A percentile compares a stretch with the other conserved stretches of the same genome.
Conservation (phyloP, 2,329 filamentous ascomycete species). For the Mollisia scopiformis region DNA sequence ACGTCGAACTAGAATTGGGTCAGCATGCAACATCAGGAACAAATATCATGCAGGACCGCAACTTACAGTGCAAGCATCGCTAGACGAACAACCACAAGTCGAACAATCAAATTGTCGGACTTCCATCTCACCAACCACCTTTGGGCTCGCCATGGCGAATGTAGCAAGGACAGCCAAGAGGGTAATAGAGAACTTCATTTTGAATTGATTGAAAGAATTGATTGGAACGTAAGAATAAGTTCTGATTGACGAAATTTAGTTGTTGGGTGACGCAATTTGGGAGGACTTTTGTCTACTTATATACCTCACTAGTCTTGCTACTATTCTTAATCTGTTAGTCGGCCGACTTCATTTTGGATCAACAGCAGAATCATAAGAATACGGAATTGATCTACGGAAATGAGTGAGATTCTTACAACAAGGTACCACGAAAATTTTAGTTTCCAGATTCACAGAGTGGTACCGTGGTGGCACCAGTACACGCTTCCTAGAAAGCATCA, state of each 20-base stretch:
- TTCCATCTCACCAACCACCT: not conserved
- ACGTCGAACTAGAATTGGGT: slow-evolving; percentile 7
- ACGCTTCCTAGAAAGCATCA: no score
- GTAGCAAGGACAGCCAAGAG: slow-evolving; percentile 6
- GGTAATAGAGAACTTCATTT: slow-evolving; percentile 10
- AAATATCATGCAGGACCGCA: not conserved
- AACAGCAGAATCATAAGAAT: not conserved
- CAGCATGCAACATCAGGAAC: not conserved
- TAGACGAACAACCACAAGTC: slow-evolving; percentile 7
- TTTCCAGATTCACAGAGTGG: not conserved
- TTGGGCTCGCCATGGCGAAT: slow-evolving; percentile 6
- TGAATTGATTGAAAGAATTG: not conserved
- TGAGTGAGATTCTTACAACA: not conserved
- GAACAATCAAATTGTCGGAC: slow-evolving; percentile 7
- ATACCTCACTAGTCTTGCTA: no score
- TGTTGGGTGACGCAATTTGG: not conserved
- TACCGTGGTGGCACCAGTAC: no score
- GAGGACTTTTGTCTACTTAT: not conserved
- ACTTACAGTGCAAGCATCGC: slow-evolving; percentile 13
- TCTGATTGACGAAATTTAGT: not conserved
- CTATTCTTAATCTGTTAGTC: not conserved
- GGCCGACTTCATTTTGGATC: not conserved
- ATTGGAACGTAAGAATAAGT: not conserved
- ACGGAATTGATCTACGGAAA: not conserved
- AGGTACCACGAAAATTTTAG: not conserved